phyloP scores from a whole-genome alignment of 2,329 filamentous ascomycete genomes.

The Trichoderma asperellum region DNA sequence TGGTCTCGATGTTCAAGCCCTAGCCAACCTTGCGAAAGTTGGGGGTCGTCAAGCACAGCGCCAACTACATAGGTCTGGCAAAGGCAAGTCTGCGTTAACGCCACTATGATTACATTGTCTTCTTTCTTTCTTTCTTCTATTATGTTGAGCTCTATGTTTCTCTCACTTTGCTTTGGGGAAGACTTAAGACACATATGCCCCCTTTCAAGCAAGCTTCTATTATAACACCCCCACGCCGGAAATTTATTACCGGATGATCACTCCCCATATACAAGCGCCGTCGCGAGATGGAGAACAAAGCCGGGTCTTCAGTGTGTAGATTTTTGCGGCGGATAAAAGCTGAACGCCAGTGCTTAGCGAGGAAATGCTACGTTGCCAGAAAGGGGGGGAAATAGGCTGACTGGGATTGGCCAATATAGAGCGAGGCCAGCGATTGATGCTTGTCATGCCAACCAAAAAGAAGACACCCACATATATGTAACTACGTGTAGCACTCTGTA shows the following conservation, averaged over 20 bases:
- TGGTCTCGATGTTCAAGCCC: conserved; percentile 37
- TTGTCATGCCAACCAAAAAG: background rate
- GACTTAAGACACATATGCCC: background rate
- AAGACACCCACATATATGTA: background rate
- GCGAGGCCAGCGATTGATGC: background rate
- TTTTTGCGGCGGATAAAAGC: background rate
- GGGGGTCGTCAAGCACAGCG: conserved; percentile 17
- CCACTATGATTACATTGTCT: background rate
- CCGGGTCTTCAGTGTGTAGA: background rate
- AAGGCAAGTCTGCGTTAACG: conserved; percentile 7
- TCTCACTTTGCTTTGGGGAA: background rate
- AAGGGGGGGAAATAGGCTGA: background rate
- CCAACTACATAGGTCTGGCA: conserved; percentile 9
- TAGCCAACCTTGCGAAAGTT: conserved; percentile 14
- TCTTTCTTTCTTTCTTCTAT: background rate
- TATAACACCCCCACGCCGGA: background rate
- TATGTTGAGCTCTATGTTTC: background rate
- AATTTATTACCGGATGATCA: background rate
- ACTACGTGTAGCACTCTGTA: background rate
- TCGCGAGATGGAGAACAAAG: background rate
- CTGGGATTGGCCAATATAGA: background rate
- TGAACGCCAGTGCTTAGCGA: background rate
- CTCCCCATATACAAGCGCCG: background rate
- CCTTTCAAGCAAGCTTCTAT: background rate
- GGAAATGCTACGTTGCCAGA: background rate